Conservation (phyloP, 176 grass and related monocot genomes). For the Musa schizocarpa region DNA sequence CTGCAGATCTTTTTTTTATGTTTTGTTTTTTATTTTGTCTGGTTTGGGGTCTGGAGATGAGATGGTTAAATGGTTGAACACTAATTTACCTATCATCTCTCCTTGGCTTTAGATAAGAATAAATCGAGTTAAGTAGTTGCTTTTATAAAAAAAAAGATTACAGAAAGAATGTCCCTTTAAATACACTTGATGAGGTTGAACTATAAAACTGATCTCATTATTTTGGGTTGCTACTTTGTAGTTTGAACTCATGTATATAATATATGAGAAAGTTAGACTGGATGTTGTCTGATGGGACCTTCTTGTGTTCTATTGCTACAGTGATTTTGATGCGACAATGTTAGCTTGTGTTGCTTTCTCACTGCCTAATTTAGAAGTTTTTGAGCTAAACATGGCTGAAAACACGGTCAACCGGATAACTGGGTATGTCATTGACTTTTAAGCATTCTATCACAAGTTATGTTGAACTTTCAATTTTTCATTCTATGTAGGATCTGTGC, state of each 20-base stretch:
- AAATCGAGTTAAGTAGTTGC: background rate
- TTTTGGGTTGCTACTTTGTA: background rate
- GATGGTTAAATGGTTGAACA: background rate
- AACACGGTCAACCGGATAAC: slow-evolving; percentile 54
- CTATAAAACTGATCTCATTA: background rate
- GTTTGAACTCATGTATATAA: background rate
- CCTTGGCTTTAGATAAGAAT: background rate
- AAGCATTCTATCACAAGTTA: background rate
- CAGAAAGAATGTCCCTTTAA: background rate
- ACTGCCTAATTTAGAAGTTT: slow-evolving; percentile 54
- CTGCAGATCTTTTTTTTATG: background rate
- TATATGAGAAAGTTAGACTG: background rate
- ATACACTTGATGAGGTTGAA: background rate
- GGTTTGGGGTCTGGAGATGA: background rate
- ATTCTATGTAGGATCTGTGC: background rate
- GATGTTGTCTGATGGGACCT: slow-evolving; percentile 20
- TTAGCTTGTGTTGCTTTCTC: slow-evolving; percentile 81
- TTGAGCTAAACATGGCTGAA: slow-evolving; percentile 50
- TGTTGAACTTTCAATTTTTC: background rate
- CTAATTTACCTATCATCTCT: background rate
- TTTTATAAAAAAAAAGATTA: too few species aligned
- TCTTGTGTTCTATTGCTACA: slow-evolving; percentile 34
- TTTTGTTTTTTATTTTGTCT: background rate
- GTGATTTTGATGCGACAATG: slow-evolving; percentile 67
- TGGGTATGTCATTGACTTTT: slow-evolving; percentile 41